These are phyloP conservation scores for Nakazawaea holstii DNA, from an alignment of 805 yeast genomes.

Conservation along the genomic window DNA sequence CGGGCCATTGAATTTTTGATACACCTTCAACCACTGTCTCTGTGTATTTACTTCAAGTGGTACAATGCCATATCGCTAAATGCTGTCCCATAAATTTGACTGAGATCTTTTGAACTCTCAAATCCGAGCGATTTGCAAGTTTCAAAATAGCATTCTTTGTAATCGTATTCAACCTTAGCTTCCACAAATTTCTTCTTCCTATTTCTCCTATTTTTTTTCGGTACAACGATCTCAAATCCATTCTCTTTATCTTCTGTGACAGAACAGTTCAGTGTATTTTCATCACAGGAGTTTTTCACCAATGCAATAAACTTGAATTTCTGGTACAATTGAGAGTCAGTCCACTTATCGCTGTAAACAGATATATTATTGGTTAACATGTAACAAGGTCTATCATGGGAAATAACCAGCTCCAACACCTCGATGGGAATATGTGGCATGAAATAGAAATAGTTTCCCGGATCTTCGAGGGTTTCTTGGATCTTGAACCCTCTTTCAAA, in stretches of 20 bases:
- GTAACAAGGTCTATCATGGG: conserved; percentile 16
- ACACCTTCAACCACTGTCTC: too few species aligned
- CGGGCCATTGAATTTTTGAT: too few species aligned
- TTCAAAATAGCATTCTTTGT: conserved; percentile 16
- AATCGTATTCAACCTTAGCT: conserved; percentile 20
- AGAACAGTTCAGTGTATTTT: background rate
- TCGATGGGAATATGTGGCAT: conserved; percentile 30
- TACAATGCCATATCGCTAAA: conserved; percentile 22
- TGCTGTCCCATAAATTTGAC: conserved; percentile 18
- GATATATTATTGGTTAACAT: conserved; percentile 26
- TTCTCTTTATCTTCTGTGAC: background rate
- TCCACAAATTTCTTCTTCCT: conserved; percentile 16
- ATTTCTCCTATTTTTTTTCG: conserved; percentile 8
- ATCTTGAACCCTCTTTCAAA: conserved; percentile 7
- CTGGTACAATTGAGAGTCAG: conserved; percentile 19
- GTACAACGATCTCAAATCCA: background rate
- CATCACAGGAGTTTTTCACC: background rate
- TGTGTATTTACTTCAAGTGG: background rate
- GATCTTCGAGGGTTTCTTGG: conserved; percentile 6
- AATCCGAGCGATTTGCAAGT: conserved; percentile 13
- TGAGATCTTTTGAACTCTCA: conserved; percentile 6
- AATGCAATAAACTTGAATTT: conserved; percentile 24
- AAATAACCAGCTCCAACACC: conserved; percentile 21
- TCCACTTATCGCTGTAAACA: conserved; percentile 21
- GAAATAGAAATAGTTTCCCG: conserved; percentile 16